A percentile compares a stretch with the other conserved stretches of the same genome.
Evolutionary conservation across 352 stramenopile genomes (phyloP).

Genomic region (Saprolegnia diclina): DNA sequence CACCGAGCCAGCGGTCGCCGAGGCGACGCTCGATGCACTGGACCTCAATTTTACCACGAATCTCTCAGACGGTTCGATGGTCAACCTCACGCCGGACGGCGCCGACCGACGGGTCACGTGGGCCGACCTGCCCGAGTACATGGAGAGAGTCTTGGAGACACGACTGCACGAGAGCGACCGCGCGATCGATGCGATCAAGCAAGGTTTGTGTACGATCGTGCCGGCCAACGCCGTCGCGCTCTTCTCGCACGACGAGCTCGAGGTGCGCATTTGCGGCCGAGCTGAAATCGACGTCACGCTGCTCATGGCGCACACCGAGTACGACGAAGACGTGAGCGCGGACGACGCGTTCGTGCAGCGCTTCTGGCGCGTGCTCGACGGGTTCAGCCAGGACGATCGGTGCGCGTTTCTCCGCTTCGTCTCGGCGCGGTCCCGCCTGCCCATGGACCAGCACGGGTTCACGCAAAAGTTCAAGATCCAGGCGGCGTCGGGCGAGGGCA

Average conservation of each 20-base stretch:
- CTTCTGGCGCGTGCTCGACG: conserved; percentile 70
- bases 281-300: conserved; percentile 67
- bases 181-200: conserved; percentile 63
- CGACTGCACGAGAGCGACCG: conserved; percentile 41
- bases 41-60: conserved; percentile 72
- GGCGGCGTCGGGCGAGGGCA: conserved; percentile 36
- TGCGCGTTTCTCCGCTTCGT: conserved; percentile 76
- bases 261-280: conserved; percentile 63
- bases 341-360: conserved; percentile 65
- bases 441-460: conserved; percentile 53
- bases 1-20: conserved; percentile 19
- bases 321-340: conserved; percentile 64
- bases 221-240: conserved; percentile 52
- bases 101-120: conserved; percentile 38
- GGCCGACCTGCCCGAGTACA: conserved; percentile 46
- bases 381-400: conserved; percentile 57
- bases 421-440: conserved; percentile 68
- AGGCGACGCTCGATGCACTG: conserved; percentile 54
- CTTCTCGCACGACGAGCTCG: conserved; percentile 61
- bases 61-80: conserved; percentile 49
- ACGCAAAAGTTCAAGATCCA: conserved; percentile 87
- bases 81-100: conserved; percentile 43
- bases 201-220: conserved; percentile 69
- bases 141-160: conserved; percentile 39
- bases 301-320: conserved; percentile 71